phyloP scores from a whole-genome alignment of 2,329 filamentous ascomycete species.

The Colletotrichum tanaceti region DNA sequence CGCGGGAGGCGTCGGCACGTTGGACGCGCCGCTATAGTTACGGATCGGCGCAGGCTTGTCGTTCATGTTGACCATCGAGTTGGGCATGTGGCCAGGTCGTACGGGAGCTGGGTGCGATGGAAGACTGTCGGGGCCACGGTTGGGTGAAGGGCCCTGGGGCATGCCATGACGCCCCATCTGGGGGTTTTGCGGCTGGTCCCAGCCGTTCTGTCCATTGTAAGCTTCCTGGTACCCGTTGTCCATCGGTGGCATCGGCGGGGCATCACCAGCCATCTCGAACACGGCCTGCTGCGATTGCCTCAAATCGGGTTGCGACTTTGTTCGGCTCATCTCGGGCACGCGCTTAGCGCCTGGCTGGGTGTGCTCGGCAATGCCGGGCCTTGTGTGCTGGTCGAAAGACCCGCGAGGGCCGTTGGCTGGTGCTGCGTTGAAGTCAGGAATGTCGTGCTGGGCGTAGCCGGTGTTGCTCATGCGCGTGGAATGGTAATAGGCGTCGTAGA shows the following conservation, averaged over 20 bases:
- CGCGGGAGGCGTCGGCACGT: slow-evolving; percentile 54
- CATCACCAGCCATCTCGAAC: slow-evolving; percentile 78
- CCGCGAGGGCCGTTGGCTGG: slow-evolving; percentile 45
- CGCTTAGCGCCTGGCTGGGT: slow-evolving; percentile 63
- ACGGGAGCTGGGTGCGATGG: slow-evolving; percentile 72
- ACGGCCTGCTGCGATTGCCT: slow-evolving; percentile 73
- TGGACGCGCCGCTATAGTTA: slow-evolving; percentile 63
- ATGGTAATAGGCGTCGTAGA: slow-evolving; percentile 45
- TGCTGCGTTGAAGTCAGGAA: slow-evolving; percentile 58
- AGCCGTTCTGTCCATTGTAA: slow-evolving; percentile 38
- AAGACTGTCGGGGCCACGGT: slow-evolving; percentile 58
- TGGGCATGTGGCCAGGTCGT: slow-evolving; percentile 70
- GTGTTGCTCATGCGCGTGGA: slow-evolving; percentile 43
- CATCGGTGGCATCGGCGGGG: slow-evolving; percentile 65
- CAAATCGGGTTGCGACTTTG: slow-evolving; percentile 76
- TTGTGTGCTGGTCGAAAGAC: slow-evolving; percentile 63
- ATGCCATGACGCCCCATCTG: slow-evolving; percentile 43
- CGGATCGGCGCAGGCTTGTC: slow-evolving; percentile 70
- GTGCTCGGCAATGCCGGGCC: slow-evolving; percentile 52
- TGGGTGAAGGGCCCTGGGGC: slow-evolving; percentile 46
- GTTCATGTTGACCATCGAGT: slow-evolving; percentile 66
- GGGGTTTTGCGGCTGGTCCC: slow-evolving; percentile 34
- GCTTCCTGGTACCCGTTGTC: slow-evolving; percentile 41
- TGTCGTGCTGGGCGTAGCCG: slow-evolving; percentile 44
- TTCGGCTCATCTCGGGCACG: slow-evolving; percentile 66